Conservation (phyloP, 495 filamentous ascomycete species). For the Penicillium herquei region DNA sequence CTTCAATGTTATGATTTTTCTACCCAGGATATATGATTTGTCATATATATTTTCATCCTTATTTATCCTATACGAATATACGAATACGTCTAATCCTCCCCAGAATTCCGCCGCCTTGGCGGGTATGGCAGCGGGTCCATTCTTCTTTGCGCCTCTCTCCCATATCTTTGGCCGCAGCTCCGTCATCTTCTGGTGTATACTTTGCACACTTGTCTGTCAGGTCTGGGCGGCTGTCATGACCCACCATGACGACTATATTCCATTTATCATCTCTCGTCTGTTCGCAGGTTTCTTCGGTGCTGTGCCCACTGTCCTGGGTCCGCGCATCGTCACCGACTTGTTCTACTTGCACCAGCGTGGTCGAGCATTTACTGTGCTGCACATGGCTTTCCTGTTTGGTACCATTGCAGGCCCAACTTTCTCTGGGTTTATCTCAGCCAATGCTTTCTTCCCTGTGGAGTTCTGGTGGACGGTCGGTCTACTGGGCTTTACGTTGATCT, state of each 20-base stretch:
- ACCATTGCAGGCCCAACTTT: constrained; percentile 44
- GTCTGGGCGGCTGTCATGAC: constrained; percentile 48
- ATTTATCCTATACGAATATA: not conserved
- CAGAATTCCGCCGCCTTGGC: constrained; percentile 43
- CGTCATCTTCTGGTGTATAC: constrained; percentile 44
- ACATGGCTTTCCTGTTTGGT: constrained; percentile 41
- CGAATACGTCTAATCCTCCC: constrained; percentile 4
- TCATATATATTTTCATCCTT: not conserved
- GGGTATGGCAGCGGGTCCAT: constrained; percentile 40
- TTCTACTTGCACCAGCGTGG: constrained; percentile 49
- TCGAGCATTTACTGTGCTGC: constrained; percentile 42
- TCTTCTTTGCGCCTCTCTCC: constrained; percentile 41
- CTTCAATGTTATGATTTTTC: not conserved
- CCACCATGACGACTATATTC: constrained; percentile 35
- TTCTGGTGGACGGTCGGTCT: constrained; percentile 54
- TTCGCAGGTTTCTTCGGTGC: constrained; percentile 42
- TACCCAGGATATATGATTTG: too few relatives aligned
- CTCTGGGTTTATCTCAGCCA: constrained; percentile 43
- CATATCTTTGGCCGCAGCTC: constrained; percentile 40
- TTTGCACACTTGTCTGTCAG: constrained; percentile 31
- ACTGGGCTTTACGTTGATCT: constrained; percentile 37
- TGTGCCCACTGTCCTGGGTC: constrained; percentile 38
- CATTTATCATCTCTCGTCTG: constrained; percentile 44
- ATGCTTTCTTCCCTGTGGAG: constrained; percentile 40
- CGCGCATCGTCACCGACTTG: constrained; percentile 40